A percentile compares a stretch with the other conserved stretches of the same genome.
phyloP scores from a whole-genome alignment of 208 protist genomes.

The Crithidia bombi region DNA sequence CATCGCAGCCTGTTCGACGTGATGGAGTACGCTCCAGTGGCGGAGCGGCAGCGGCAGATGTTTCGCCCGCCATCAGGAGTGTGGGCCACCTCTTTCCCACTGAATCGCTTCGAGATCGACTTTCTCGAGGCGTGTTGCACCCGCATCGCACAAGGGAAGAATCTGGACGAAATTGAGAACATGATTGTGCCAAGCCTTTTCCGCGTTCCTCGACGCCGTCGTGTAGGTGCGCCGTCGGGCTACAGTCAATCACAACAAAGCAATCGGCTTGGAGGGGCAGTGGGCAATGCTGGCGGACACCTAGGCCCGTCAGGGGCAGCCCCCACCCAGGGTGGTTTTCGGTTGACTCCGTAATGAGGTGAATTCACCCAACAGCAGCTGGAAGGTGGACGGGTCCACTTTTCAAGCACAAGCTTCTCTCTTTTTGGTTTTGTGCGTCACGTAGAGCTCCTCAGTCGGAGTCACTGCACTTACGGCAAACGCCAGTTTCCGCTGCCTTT shows the following conservation, averaged over 20 bases:
- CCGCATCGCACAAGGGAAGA: slow-evolving; percentile 60
- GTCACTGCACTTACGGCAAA: no score
- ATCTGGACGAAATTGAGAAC: slow-evolving; percentile 46
- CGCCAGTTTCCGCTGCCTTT: no score
- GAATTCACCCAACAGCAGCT: neutral
- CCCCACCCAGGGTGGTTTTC: neutral
- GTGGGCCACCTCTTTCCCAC: slow-evolving; percentile 64
- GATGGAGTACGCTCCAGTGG: slow-evolving; percentile 29
- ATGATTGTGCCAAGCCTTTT: slow-evolving; percentile 74
- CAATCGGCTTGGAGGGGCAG: neutral
- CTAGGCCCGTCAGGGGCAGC: neutral
- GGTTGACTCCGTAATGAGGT: neutral
- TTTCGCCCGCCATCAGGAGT: slow-evolving; percentile 43
- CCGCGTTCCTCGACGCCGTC: slow-evolving; percentile 71
- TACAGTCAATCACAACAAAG: slow-evolving; percentile 13
- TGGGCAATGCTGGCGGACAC: neutral
- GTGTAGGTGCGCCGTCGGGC: slow-evolving; percentile 6
- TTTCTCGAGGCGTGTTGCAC: slow-evolving; percentile 89
- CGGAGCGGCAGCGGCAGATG: slow-evolving; percentile 26
- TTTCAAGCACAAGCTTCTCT: neutral
- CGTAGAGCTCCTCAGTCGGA: no score
- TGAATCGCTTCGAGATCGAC: slow-evolving; percentile 82
- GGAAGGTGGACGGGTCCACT: no score
- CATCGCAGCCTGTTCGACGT: slow-evolving; percentile 56
- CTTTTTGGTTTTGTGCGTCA: neutral